phyloP scores from a whole-genome alignment of 1,139 yeast genomes.

The Petasospora fabianii region DNA sequence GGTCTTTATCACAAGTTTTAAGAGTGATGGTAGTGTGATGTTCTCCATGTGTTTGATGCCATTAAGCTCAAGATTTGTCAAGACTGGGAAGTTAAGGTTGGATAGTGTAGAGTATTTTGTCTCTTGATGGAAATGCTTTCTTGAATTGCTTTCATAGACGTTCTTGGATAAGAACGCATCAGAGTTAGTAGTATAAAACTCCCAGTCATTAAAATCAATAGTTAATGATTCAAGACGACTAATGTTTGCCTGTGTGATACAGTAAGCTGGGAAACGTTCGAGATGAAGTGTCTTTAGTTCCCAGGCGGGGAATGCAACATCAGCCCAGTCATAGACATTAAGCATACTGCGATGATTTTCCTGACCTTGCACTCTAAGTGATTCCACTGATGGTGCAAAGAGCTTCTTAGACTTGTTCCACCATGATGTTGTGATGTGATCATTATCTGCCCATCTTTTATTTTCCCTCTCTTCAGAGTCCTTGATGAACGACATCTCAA shows the following conservation, averaged over 20 bases:
- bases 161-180: background rate
- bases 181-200: background rate
- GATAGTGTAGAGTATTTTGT: background rate
- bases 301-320: no score
- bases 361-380: no score
- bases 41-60: background rate
- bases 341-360: no score
- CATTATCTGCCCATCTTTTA: no score
- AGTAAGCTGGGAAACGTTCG: no score
- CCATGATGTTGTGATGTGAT: no score
- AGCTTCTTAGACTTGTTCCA: no score
- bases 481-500: no score
- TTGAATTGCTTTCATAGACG: background rate
- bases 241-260: background rate
- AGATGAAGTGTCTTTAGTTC: no score
- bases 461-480: no score
- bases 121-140: background rate
- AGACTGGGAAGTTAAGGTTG: background rate
- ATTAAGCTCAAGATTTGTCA: background rate
- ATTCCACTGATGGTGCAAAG: no score
- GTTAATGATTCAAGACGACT: background rate
- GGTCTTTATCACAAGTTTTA: background rate
- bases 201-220: background rate
- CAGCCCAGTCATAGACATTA: no score
- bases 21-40: background rate